These are phyloP conservation scores for Gautieria morchelliformis DNA, from an alignment of 768 basidiomycete genomes.

Conservation along the genomic window DNA sequence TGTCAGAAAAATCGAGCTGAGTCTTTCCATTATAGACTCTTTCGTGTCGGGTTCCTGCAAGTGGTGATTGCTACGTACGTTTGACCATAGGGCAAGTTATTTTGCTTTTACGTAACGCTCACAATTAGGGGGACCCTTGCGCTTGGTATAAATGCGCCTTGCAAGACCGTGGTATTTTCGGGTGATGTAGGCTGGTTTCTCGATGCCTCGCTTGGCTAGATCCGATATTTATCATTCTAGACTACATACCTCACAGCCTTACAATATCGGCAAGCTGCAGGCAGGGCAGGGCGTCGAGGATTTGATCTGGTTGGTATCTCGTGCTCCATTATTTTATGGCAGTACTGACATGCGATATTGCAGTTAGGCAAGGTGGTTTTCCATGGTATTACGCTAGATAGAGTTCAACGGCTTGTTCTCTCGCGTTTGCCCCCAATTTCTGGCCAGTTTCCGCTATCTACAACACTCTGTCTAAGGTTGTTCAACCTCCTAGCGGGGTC, in stretches of 20 bases:
- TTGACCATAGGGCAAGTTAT: background rate
- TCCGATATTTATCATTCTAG: background rate
- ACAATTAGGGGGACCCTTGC: slow-evolving; percentile 46
- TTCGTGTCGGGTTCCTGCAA: slow-evolving; percentile 51
- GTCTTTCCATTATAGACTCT: slow-evolving; percentile 30
- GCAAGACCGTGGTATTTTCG: slow-evolving; percentile 55
- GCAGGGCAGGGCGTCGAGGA: slow-evolving; percentile 64
- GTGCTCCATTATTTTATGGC: background rate
- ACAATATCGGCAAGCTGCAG: slow-evolving; percentile 66
- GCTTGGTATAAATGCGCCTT: slow-evolving; percentile 67
- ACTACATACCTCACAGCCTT: background rate
- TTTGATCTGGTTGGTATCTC: slow-evolving; percentile 36
- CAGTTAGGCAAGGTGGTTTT: slow-evolving; percentile 59
- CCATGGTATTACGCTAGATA: slow-evolving; percentile 55
- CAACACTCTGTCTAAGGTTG: slow-evolving; percentile 54
- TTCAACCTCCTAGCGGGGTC: slow-evolving; percentile 61
- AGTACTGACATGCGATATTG: background rate
- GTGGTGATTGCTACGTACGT: slow-evolving; percentile 54
- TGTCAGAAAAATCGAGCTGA: background rate
- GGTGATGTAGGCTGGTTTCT: slow-evolving; percentile 27
- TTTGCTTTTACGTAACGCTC: background rate
- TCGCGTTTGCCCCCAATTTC: slow-evolving; percentile 54
- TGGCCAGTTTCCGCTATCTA: slow-evolving; percentile 57
- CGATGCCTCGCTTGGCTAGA: slow-evolving; percentile 31
- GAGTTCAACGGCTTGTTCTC: slow-evolving; percentile 52